Evolutionary conservation across 805 yeast species (phyloP).

Genomic region (Ogataea methanolica): DNA sequence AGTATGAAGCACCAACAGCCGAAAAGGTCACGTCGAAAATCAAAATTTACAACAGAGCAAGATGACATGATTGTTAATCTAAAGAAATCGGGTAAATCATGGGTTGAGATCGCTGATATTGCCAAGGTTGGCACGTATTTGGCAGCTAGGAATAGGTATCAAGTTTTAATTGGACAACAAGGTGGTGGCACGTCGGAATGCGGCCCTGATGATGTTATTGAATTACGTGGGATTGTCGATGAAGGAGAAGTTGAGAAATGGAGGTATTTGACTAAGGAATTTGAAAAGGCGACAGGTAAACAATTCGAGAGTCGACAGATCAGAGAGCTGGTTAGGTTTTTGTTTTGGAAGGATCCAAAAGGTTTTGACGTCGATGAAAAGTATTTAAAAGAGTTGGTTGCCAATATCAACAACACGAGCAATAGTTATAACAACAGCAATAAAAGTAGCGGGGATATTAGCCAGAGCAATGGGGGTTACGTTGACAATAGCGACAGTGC

Average conservation of each 20-base stretch:
- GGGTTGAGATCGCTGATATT: conserved; percentile 70
- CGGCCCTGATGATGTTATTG: conserved; percentile 50
- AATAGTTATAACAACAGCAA: background rate
- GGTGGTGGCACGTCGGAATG: conserved; percentile 69
- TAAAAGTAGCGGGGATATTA: no score
- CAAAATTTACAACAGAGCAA: conserved; percentile 68
- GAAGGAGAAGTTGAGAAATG: conserved; percentile 70
- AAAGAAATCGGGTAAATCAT: conserved; percentile 58
- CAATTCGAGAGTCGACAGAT: conserved; percentile 49
- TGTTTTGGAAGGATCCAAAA: conserved; percentile 53
- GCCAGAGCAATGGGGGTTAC: no score
- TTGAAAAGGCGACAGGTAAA: conserved; percentile 51
- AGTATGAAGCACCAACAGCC: conserved; percentile 23
- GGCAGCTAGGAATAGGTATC: conserved; percentile 75
- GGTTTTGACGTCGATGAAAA: conserved; percentile 53
- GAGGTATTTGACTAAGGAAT: conserved; percentile 58
- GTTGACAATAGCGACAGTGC: no score
- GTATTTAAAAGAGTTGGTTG: conserved; percentile 38
- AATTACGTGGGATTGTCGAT: conserved; percentile 51
- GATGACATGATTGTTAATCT: conserved; percentile 59
- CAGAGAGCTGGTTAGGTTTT: conserved; percentile 45
- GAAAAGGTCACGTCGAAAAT: conserved; percentile 52
- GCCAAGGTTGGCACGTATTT: conserved; percentile 61
- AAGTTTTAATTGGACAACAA: conserved; percentile 78
- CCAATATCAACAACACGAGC: conserved; percentile 3